phyloP scores from a whole-genome alignment of 208 protist species.

The Trypanosomatidae sp. region DNA sequence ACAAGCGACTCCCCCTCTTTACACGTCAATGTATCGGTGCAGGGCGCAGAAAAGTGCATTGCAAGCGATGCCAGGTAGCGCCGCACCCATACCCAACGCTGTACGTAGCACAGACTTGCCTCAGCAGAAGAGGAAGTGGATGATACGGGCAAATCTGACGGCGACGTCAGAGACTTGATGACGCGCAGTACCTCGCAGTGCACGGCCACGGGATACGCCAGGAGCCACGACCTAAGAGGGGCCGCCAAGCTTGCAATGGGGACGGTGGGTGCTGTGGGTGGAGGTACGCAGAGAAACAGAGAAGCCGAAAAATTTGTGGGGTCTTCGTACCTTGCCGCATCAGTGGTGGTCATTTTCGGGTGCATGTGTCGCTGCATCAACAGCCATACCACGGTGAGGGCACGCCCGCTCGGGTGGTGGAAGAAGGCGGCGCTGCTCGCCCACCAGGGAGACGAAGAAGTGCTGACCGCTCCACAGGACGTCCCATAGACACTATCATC shows the following conservation, averaged over 20 bases:
- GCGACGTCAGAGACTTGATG: slow-evolving; percentile 20
- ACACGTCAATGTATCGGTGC: background rate
- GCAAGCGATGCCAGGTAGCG: slow-evolving; percentile 24
- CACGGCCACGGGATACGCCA: slow-evolving; percentile 29
- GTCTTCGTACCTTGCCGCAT: background rate
- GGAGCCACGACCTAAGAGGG: slow-evolving; percentile 11
- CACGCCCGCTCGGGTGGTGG: slow-evolving; percentile 20
- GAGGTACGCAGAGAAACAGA: slow-evolving; percentile 9
- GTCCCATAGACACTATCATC: background rate
- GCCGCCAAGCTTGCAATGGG: background rate
- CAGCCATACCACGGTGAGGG: slow-evolving; percentile 22
- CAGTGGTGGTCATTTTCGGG: background rate
- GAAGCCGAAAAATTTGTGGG: background rate
- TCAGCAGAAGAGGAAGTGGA: background rate
- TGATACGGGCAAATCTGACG: too few species aligned
- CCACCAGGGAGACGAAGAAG: slow-evolving; percentile 1
- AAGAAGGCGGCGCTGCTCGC: slow-evolving; percentile 7
- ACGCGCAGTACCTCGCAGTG: slow-evolving; percentile 39
- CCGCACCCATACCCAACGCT: slow-evolving; percentile 33
- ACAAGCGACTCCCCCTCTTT: background rate
- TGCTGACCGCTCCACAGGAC: background rate
- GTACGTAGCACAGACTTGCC: background rate
- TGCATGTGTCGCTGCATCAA: slow-evolving; percentile 13
- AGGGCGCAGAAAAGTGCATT: slow-evolving; percentile 6
- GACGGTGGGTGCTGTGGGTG: background rate